Conservation (phyloP, 2,329 filamentous ascomycete genomes). For the Fusarium humuli region DNA sequence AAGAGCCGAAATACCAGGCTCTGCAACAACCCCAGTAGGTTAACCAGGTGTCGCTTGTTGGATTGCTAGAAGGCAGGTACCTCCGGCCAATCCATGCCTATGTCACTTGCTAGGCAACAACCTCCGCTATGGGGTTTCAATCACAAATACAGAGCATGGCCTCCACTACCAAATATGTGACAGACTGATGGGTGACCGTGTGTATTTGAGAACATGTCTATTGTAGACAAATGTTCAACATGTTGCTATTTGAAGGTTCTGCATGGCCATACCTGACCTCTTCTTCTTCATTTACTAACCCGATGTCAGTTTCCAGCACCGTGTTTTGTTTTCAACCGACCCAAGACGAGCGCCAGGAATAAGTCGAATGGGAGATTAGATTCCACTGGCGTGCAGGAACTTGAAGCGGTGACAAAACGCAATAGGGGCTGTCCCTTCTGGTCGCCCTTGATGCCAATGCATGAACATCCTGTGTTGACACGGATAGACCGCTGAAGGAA, state of each 20-base stretch:
- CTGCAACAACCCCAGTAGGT: not conserved
- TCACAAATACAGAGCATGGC: not conserved
- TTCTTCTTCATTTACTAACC: not conserved
- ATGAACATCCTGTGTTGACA: not conserved
- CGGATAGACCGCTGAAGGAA: not conserved
- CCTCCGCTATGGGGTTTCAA: not conserved
- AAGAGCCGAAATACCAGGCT: not conserved
- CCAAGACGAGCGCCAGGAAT: not conserved
- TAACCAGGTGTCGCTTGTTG: not conserved
- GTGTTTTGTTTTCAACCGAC: not conserved
- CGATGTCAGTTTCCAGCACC: not conserved
- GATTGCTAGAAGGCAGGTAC: not conserved
- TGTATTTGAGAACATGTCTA: not conserved
- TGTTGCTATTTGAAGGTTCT: not conserved
- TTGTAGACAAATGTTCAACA: not conserved
- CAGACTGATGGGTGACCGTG: not conserved
- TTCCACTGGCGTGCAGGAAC: not conserved
- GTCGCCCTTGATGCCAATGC: not conserved
- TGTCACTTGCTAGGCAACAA: not conserved
- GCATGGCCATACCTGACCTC: not conserved
- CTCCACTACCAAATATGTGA: not conserved
- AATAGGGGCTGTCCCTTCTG: not conserved
- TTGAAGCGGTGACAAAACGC: not conserved
- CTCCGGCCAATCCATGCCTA: not conserved
- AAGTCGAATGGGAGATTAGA: not conserved